These are phyloP conservation scores for Rhododendron kiyosumense DNA, from an alignment of 148 eudicot genomes.

Conservation along the genomic window DNA sequence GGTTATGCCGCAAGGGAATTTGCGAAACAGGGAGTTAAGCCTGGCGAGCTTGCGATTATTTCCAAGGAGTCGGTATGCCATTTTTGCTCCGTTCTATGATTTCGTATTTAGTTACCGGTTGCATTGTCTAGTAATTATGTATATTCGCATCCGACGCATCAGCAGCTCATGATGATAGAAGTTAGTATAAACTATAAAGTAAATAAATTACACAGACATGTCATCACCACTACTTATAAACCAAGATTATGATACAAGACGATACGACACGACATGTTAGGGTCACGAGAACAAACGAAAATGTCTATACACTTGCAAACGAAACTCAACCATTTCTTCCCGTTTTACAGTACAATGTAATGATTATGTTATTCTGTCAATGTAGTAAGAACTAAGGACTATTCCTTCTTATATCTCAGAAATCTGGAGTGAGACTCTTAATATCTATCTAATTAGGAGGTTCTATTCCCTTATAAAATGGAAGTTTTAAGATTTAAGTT, in stretches of 20 bases:
- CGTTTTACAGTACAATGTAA: not conserved
- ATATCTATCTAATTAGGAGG: not conserved
- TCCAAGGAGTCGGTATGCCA: slow-evolving; percentile 81
- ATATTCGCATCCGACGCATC: not conserved
- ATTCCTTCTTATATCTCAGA: not conserved
- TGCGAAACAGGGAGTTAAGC: slow-evolving; percentile 73
- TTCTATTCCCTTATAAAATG: not conserved
- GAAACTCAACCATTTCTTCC: not conserved
- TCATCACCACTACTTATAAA: not conserved
- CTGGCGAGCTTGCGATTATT: slow-evolving; percentile 84
- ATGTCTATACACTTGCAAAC: not conserved
- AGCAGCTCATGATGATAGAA: not conserved
- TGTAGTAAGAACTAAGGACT: not conserved
- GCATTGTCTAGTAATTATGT: not conserved
- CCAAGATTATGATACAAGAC: not conserved
- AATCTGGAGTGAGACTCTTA: not conserved
- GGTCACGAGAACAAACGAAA: not conserved
- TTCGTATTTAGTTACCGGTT: not conserved
- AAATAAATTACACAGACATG: not conserved
- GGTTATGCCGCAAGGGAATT: slow-evolving; percentile 96
- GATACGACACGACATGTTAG: not conserved
- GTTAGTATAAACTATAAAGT: too few relatives aligned
- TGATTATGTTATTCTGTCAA: not conserved
- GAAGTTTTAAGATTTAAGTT: too few relatives aligned
- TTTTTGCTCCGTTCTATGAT: not conserved